Evolutionary conservation across 768 basidiomycete species (phyloP), one percentile per base, ranked within the genome.

Genomic region (Hericium alpestre): DNA sequence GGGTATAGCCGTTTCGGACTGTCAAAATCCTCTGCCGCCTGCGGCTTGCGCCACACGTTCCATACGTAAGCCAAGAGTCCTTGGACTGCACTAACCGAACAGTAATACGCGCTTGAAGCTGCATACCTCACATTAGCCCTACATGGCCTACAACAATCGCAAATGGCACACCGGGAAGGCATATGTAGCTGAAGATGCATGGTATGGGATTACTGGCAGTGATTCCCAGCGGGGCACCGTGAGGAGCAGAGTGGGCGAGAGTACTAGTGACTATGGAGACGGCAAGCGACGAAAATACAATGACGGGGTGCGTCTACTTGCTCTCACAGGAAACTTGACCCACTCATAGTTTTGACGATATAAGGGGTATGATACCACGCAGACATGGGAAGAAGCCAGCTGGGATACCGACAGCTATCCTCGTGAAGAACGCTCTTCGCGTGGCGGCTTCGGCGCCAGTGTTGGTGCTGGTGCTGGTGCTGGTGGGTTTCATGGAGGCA

Each of bases 161-260:
- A 88, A 91, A 75, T 91, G 90, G 90, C 88, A 90, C 73, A 79
- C 78, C 69, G 89, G 87, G 53, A 90, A 90, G 70, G 79, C 82
- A 49, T 40, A 61, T 54, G 83, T 81, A 81, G 65, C 71, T 58
- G 79, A 84, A 49, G 46, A 25, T 39, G 51, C 23, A 2, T 65
- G 73, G 51, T 80, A 73, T 55, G 62, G 70, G 39, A 7, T 7
- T 32, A 10, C 32, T 32, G 32, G 32, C 32, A 32, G 32, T 32
- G 32, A 32, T 32, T 32, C 32, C 9, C 32, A 32, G 32, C 71
- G 72, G 57, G 70, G 66, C 49, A 76, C 76, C 60, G 67, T 73
- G 16, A 78, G 82, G 56, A 73, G 75, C 15, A 74, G 86, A 70
- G 89, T 89, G 58, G 20, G 15, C 12, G 86, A 89, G 25, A 84